Evolutionary conservation across 805 yeast genomes (phyloP), one percentile per base, ranked within the genome.

Genomic region (Debaryomyces tyrocola): DNA sequence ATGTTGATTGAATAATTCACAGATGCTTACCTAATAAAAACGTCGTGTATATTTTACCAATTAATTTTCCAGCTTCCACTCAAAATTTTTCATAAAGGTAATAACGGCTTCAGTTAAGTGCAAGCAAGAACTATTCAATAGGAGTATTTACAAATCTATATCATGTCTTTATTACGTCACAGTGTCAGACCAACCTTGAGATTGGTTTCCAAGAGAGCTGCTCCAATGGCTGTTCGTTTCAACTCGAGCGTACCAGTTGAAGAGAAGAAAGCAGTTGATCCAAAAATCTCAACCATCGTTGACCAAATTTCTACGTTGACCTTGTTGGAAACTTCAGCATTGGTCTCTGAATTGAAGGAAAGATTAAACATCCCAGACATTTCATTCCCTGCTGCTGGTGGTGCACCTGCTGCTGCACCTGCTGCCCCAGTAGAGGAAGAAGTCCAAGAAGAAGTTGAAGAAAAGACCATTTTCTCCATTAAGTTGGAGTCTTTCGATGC

Each of bases 401-500:
- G 70, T 38, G 73, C 67, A 14, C 66, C 68, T 27, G 82, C 84
- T 27, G 82, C 86, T 38, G 82, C 85, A 6, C 84, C 83, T 31
- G 85, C 82, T 36, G 89, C 84, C 39, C 91, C 82, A 49, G 94
- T 77, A 52, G 89, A 75, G 50, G 90, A 82, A 49, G 88, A 82
- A 58, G 80, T 72, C 37, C 86, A 84, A 61, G 95, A 89, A 60
- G 90, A 75, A 50, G 82, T 77, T 45, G 95, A 90, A 70, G 97
- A 90, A 73, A 87, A 92, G 80, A 88, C 96, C 54, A 88, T 94
- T 55, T 94, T 94, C 76, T 78, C 89, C 62, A 74, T 92, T 66
- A 94, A 92, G 75, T 83, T 92, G 62, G 98, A 92, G 67, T 80
- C 92, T 36, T 91, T 94, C 60, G 99, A 94, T 60, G 82, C 98